Conservation (phyloP, 2,329 filamentous ascomycete species). For the Pyrenochaeta sp. region DNA sequence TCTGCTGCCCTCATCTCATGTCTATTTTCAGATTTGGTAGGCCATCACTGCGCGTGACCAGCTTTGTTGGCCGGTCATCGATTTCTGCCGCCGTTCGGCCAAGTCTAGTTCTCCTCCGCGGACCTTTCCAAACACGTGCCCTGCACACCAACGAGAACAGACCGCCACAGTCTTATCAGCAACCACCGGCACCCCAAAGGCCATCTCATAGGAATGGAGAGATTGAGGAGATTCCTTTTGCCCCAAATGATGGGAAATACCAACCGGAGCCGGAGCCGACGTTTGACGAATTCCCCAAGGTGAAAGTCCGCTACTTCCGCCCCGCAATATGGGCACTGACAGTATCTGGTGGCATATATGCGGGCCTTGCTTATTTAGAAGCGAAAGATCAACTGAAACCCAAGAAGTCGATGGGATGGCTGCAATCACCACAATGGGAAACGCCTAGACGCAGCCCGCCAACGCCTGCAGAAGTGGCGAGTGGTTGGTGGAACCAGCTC, state of each 20-base stretch:
- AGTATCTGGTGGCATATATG: conserved; percentile 40
- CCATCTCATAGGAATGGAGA: conserved; percentile 9
- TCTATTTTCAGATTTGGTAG: conserved; percentile 7
- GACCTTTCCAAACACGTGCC: conserved; percentile 6
- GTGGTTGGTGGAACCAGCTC: conserved; percentile 31
- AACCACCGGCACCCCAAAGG: conserved; percentile 10
- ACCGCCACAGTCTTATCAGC: conserved; percentile 7
- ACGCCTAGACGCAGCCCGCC: conserved; percentile 25
- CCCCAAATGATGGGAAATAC: not conserved
- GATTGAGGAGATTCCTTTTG: conserved; percentile 7
- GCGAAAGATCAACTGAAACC: conserved; percentile 35
- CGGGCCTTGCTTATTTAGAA: conserved; percentile 37
- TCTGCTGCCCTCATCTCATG: conserved; percentile 10
- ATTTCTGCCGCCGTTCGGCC: not conserved
- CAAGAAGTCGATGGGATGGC: conserved; percentile 20
- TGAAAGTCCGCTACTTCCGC: conserved; percentile 33
- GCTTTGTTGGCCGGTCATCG: conserved; percentile 1
- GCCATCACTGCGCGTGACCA: conserved; percentile 9
- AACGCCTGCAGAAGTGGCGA: conserved; percentile 37
- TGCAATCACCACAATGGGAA: conserved; percentile 26
- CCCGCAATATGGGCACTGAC: conserved; percentile 40
- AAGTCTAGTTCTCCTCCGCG: conserved; percentile 2
- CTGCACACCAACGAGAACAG: conserved; percentile 10
- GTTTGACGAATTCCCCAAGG: conserved; percentile 12
- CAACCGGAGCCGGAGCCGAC: not conserved